Conservation (phyloP, 2,329 filamentous ascomycete genomes). For the Microdochium bolleyi region DNA sequence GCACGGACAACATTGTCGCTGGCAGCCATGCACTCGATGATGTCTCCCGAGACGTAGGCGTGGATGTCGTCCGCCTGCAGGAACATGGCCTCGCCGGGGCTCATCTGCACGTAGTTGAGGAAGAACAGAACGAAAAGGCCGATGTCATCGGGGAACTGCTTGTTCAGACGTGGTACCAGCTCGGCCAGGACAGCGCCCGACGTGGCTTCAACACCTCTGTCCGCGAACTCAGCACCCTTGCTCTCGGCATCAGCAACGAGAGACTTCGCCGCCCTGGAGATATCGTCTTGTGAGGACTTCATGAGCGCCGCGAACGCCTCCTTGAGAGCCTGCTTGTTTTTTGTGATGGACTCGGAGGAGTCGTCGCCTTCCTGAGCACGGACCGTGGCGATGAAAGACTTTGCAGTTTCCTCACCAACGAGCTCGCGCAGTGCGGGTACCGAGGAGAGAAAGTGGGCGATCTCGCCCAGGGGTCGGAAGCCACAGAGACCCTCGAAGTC, state of each 20-base stretch:
- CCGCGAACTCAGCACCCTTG: constrained; percentile 67
- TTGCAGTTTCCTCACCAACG: constrained; percentile 56
- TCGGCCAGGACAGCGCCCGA: constrained; percentile 64
- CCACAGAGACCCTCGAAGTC: constrained; percentile 94
- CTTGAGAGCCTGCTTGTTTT: constrained; percentile 74
- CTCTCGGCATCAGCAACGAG: constrained; percentile 64
- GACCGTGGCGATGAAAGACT: constrained; percentile 43
- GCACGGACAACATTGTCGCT: constrained; percentile 98
- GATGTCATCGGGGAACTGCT: constrained; percentile 82
- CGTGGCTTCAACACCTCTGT: constrained; percentile 59
- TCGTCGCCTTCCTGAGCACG: constrained; percentile 41
- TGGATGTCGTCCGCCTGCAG: constrained; percentile 95
- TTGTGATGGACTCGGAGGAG: constrained; percentile 24
- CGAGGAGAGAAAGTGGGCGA: constrained; percentile 63
- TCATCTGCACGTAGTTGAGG: constrained; percentile 86
- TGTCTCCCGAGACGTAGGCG: constrained; percentile 86
- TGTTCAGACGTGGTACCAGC: constrained; percentile 69
- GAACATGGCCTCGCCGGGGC: constrained; percentile 90
- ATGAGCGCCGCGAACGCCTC: constrained; percentile 72
- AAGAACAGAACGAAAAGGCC: constrained; percentile 95
- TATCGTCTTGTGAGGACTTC: constrained; percentile 60
- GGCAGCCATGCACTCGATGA: constrained; percentile 98
- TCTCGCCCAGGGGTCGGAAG: constrained; percentile 82
- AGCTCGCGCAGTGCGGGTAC: constrained; percentile 57
- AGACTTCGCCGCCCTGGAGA: constrained; percentile 57